Evolutionary conservation across 2,329 filamentous ascomycete species (phyloP), one percentile per base, ranked within the genome.

Genomic region (Cryphonectria parasitica): DNA sequence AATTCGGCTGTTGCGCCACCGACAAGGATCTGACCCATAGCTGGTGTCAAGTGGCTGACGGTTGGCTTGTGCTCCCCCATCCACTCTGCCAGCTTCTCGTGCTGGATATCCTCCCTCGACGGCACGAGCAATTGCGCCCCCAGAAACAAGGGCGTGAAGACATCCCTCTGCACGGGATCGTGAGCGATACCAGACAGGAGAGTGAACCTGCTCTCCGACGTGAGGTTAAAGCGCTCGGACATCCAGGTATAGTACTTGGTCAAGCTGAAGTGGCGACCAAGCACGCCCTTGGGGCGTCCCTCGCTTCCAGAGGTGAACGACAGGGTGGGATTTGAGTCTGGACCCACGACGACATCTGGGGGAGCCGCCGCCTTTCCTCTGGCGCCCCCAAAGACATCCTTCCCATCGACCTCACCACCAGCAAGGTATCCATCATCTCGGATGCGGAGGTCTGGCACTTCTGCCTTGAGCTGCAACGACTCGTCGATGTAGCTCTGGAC

Each of bases 21-120:
- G n/a, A 95, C 91, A 1, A 98, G 83, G 72, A 98, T 96, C 76
- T 98, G 93, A 69, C 95, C 95, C 95, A 98, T 98, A 70, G 96
- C 96, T 13, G 96, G 96, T 1, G 96, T 99, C 54, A 98, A 83
- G 80, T 98, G 96, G 17, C 92, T 94, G 28, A 94, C 92, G 22
- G 91, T 97, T 2, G 92, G 89, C 69, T 87, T 83, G 77, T 92
- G 88, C 67, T 91, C 88, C 67, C 86, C 85, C 87, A 98, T 93
- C 96, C 96, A 99, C 77, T 97, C 94, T 5, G 91, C 91, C 19
- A 98, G 84, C 76, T 86, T 90, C 81, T 97, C 95, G 78, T 98
- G 92, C 68, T 91, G 88, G 71, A 98, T 98, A 75, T 94, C 65
- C 64, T 73, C 72, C 56, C 64, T 68, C 0, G 71, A 67, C 10